Conservation (phyloP, 2,329 filamentous ascomycete species). For the Aspergillus versicolor region DNA sequence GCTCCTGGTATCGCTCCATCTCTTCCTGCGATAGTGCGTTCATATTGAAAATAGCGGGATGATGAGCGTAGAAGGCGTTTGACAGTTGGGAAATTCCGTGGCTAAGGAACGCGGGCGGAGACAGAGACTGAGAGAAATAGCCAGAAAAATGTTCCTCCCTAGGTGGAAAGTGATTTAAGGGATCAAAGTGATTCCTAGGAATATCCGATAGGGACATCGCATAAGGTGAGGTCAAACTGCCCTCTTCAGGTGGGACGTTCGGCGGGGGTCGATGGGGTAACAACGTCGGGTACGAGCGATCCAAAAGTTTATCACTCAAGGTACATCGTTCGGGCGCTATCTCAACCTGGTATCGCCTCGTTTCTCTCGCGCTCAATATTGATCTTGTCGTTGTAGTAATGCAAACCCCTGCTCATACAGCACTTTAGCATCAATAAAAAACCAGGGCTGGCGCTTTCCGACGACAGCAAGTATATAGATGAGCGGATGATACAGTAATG, state of each 20-base stretch:
- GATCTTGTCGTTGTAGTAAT: not conserved
- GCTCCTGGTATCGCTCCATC: constrained; percentile 60
- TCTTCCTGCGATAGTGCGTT: constrained; percentile 50
- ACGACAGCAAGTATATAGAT: not conserved
- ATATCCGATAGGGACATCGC: constrained; percentile 40
- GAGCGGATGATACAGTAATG: not conserved
- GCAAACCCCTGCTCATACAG: not conserved
- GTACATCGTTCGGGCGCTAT: not conserved
- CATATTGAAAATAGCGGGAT: constrained; percentile 31
- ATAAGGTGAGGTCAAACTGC: constrained; percentile 18
- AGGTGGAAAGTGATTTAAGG: constrained; percentile 30
- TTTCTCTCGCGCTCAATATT: not conserved
- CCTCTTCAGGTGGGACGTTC: constrained; percentile 12
- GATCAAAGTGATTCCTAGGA: constrained; percentile 31
- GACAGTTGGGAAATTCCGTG: constrained; percentile 25
- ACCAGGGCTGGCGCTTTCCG: not conserved
- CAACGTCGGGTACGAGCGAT: constrained; percentile 4
- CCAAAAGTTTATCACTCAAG: not conserved
- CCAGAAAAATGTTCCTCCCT: constrained; percentile 27
- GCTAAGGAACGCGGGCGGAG: constrained; percentile 22
- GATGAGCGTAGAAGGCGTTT: constrained; percentile 15
- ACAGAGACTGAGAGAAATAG: constrained; percentile 24
- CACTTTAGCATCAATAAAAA: constrained; percentile 3
- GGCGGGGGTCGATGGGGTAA: constrained; percentile 10
- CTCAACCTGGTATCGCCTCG: not conserved